Base-by-base conservation (phyloP, 345 rosid species). In the Rubroshorea leprosula region DNA sequence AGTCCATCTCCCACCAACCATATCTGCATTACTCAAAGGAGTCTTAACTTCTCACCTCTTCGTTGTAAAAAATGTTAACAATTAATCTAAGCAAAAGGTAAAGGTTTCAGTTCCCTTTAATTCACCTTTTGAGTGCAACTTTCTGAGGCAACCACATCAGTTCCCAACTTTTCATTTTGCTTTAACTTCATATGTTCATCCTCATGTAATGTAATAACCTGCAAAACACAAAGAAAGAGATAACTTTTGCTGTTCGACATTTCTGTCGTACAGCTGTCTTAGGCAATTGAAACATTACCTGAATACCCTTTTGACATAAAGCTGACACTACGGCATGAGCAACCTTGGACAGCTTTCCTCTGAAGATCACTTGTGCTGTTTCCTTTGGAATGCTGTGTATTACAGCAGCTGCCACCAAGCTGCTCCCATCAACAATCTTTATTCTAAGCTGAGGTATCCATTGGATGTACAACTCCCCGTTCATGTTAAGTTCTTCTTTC, bases 1-100 rank as follows among this genome's bases (percentile, higher is more conserved):
- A 84, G 23, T 25, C 64, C 82, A 60, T 77, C 87, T 57, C 83
- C 87, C 21, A 79, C 74, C 47, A 84, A 49, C 90, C 84, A 81
- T 54, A 79, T 55, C 73, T 74, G 57, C 13, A 24, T 4, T 15
- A 22, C 2, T 18, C 10, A 49, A 7, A n/a, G n/a, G n/a, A n/a
- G n/a, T n/a, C n/a, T n/a, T n/a, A n/a, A n/a, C n/a, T n/a, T n/a
- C n/a, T n/a, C n/a, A n/a, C n/a, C n/a, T n/a, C n/a, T n/a, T n/a
- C n/a, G n/a, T n/a, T n/a, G 12, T 20, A 12, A 49, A 48, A 17
- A 13, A 5, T 16, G 2, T n/a, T 4, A 17, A 5, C 11, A 17
- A 2, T n/a, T n/a, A 31, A 12, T 0, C n/a, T n/a, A n/a, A n/a
- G n/a, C n/a, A 27, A 27, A 27, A 3, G 31, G 31, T 27, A 27